Base-by-base conservation (phyloP, 495 filamentous ascomycete species). In the Cenococcum geophilum region DNA sequence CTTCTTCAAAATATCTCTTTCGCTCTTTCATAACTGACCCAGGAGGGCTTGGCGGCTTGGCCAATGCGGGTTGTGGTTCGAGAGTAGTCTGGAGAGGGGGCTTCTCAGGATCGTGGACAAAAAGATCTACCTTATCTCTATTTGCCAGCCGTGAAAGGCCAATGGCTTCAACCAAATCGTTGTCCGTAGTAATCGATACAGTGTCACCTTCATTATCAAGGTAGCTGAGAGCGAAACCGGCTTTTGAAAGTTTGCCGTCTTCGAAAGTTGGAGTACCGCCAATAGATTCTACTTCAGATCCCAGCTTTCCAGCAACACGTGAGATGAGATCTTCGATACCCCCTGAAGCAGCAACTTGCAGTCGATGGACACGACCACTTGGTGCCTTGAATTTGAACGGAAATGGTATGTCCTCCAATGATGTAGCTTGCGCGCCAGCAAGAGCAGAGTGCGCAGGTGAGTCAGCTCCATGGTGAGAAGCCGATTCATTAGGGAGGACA, bases 311-410 rank as follows among this genome's bases (percentile, higher is more conserved):
- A 14, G 83, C 83, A 3, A 99, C 91, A 60, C 80, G 85, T 25
- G 81, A 74, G 35, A 97, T 86, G 40, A 99, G 83, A 48, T 93
- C 87, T 40, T 79, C 83, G 61, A 99, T 83, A 58, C 93, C 93
- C 50, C 86, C 82, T 43, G 86, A 81, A 11, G 91, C 86, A 62
- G 85, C 76, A 5, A 97, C 86, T 69, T 96, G 93, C 9, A 97
- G 78, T 42, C 95, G 84, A 74, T 97, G 95, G 25, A 97, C 91
- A 43, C 93, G 88, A 45, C 95, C 93, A 72, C 89, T 93, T 16
- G 95, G 93, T 4, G 93, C 92, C 77, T 99, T 97, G 82, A 99
- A 99, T 74, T 99, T 99, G 84, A 99, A 97, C 23, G 92, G 83
- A 76, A 97, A 99, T 0, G 93, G 89, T 11, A 78, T 71, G 57